phyloP scores from a whole-genome alignment of 441 rosid species.

The Pelargonium fulgidum region DNA sequence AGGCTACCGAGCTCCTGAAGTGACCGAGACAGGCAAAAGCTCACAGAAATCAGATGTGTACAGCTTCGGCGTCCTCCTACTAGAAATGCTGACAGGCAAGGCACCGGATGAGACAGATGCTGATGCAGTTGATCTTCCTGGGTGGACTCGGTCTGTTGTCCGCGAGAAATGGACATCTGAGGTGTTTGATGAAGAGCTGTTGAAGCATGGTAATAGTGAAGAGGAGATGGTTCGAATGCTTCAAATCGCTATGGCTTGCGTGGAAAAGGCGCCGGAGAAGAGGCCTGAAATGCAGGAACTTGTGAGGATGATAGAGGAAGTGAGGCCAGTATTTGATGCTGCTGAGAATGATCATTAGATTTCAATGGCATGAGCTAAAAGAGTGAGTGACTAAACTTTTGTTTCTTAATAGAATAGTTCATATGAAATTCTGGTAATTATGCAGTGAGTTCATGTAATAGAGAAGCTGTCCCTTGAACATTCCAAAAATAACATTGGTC shows the following conservation, averaged over 20 bases:
- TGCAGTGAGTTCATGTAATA: too few species aligned
- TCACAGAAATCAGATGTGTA: constrained; percentile 56
- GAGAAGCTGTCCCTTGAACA: too few species aligned
- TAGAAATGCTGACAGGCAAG: constrained; percentile 70
- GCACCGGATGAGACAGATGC: constrained; percentile 51
- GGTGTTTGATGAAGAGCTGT: constrained; percentile 62
- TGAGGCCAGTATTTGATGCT: constrained; percentile 25
- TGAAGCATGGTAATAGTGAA: constrained; percentile 48
- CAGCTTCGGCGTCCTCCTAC: constrained; percentile 58
- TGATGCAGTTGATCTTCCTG: constrained; percentile 59
- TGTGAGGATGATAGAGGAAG: constrained; percentile 54
- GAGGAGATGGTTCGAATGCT: constrained; percentile 78
- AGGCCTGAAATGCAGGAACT: constrained; percentile 62
- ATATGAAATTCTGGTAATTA: too few species aligned
- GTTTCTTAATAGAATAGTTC: too few species aligned
- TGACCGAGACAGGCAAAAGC: constrained; percentile 44
- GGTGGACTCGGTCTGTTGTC: constrained; percentile 73
- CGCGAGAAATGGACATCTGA: constrained; percentile 79
- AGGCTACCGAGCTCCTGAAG: constrained; percentile 66
- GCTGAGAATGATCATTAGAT: too few species aligned
- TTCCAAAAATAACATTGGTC: too few species aligned
- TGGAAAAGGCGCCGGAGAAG: constrained; percentile 43
- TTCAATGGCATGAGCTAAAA: too few species aligned
- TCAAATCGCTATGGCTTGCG: constrained; percentile 68
- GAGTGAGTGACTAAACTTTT: too few species aligned